Evolutionary conservation across 108 stramenopile genomes (phyloP).

Genomic region (Conticribra guillardii): DNA sequence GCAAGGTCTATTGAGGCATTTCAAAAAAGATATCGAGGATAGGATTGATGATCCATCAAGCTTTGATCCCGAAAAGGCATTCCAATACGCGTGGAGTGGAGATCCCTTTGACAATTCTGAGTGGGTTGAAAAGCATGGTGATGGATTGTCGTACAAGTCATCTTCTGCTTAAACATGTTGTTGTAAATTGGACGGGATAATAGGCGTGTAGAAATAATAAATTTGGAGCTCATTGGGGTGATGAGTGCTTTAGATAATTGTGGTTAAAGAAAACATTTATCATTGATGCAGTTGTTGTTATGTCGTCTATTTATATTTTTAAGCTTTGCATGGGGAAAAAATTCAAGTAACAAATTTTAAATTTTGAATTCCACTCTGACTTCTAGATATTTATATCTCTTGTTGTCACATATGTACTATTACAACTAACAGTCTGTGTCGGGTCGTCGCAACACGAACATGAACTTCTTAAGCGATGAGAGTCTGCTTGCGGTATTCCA

Average conservation of each 20-base stretch:
- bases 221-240: too few relatives aligned
- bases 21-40: constrained; percentile 97
- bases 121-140: constrained; percentile 92
- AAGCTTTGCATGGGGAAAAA: too few relatives aligned
- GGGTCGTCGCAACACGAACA: background rate
- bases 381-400: background rate
- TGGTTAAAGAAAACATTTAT: too few relatives aligned
- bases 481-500: background rate
- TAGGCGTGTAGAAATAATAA: background rate
- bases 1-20: constrained; percentile 97
- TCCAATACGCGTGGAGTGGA: constrained; percentile 97
- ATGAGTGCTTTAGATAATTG: too few relatives aligned
- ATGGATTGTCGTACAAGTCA: constrained; percentile 75
- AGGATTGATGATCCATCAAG: constrained; percentile 91
- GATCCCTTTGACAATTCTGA: constrained; percentile 88
- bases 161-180: constrained; percentile 1
- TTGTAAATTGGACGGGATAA: background rate
- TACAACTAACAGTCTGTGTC: background rate
- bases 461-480: background rate
- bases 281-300: too few relatives aligned
- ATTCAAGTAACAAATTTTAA: too few relatives aligned
- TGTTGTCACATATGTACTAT: background rate
- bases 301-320: too few relatives aligned
- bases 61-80: constrained; percentile 92
- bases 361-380: too few relatives aligned